Evolutionary conservation across 2,329 filamentous ascomycete genomes (phyloP), one percentile per base, ranked within the genome.

Genomic region (Pestalotiopsis sp.): DNA sequence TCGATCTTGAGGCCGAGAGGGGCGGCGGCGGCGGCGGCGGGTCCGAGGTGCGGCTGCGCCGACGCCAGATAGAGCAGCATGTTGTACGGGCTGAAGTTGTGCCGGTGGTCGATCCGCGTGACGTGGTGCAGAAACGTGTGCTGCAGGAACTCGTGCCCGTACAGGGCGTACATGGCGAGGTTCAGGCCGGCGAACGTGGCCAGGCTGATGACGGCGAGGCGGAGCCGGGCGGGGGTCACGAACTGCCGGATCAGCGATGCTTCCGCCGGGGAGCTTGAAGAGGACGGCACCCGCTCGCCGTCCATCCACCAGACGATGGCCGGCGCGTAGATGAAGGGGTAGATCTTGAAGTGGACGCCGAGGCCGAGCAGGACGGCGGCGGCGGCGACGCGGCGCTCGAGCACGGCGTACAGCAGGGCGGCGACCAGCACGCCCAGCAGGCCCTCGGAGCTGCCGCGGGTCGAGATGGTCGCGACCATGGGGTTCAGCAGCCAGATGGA

Each of bases 61-160:
- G 96, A 97, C 64, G 91, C 91, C 57, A 97, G 87, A 79, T 99
- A 97, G 2, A 99, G 87, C 7, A 98, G 87, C 0, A 91, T 93
- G 80, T 97, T 98, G 85, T 98, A 99, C 1, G 94, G 93, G 11
- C 95, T 98, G 83, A 99, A 99, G 83, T 99, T 99, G 83, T 99
- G 96, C 14, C 96, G 92, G 81, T 99, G 96, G 79, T 99, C 96
- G 79, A 97, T 92, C 69, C 96, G 92, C 4, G 92, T 94, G 70
- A 98, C 85, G 80, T 99, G 96, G 82, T 99, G 95, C 69, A 97
- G 87, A 82, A 92, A 99, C 52, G 94, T 98, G 80, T 99, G 94
- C 69, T 92, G 86, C 38, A 98, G 80, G 82, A 98, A 99, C 0
- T 92, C 90, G 70, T 82, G 82, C 58, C 93, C 94, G 78, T 98